These are phyloP conservation scores for Rhytidiadelphus loreus DNA, from an alignment of 225 moss, liverwort and hornwort genomes.

Conservation along the genomic window DNA sequence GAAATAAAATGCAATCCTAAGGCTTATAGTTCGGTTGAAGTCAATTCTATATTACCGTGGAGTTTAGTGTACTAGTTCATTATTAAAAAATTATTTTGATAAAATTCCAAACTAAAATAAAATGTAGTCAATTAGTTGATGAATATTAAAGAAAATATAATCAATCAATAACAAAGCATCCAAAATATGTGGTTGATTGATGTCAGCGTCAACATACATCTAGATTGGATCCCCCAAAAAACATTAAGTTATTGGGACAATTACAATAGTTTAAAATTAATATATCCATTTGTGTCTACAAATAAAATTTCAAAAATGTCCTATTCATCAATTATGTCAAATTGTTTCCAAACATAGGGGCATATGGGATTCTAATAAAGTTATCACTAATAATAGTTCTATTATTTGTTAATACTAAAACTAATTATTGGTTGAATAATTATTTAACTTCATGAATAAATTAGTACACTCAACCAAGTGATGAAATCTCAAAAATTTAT, in stretches of 20 bases:
- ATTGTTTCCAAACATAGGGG: background rate
- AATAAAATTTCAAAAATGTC: background rate
- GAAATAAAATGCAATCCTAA: background rate
- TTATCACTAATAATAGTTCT: too few species aligned
- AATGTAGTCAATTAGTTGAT: rapidly evolving
- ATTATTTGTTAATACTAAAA: background rate
- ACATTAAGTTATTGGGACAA: background rate
- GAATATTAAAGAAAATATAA: background rate
- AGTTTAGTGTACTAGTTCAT: rapidly evolving
- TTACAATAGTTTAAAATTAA: background rate
- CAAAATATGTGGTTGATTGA: background rate
- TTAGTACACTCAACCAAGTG: background rate
- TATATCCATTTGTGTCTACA: background rate
- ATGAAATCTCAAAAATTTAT: background rate
- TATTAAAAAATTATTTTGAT: background rate
- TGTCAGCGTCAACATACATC: rapidly evolving
- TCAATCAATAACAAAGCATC: background rate
- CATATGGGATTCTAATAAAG: background rate
- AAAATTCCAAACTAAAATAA: background rate
- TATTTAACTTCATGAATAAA: background rate
- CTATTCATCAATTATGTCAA: background rate
- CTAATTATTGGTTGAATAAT: background rate
- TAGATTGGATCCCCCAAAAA: rapidly evolving
- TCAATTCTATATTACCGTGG: background rate
- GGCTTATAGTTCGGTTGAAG: rapidly evolving